Base-by-base conservation (phyloP, 2,329 filamentous ascomycete species). In the Xenoacremonium recifei region DNA sequence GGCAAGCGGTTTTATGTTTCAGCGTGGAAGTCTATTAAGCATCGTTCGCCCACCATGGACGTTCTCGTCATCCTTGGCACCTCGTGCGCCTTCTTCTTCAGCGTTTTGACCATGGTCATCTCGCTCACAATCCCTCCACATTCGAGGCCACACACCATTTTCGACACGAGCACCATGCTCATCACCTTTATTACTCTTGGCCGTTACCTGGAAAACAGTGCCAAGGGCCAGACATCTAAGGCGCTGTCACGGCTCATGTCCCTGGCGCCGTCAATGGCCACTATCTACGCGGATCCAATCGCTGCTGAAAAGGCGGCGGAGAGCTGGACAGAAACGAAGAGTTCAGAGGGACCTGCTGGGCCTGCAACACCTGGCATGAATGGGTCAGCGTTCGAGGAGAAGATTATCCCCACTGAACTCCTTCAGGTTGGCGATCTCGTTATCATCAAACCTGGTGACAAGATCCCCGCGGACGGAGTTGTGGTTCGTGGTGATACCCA, bases 161-260 rank as follows among this genome's bases (percentile, higher is more conserved):
- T 99, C 58, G 93, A 99, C 61, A 99, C 93, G 2, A 96, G 91
- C 67, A 96, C 90, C 17, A 99, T 97, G 93, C 76, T 99, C 38
- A 91, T 99, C 64, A 96, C 90, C 0, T 97, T 99, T 62, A 89
- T 96, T 64, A 90, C 87, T 1, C 70, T 99, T 3, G 89, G 93
- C 4, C 84, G 93, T 25, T 99, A 87, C 70, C 70, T 99, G 15
- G 93, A 99, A 67, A 99, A 97, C 62, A 76, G 84, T 15, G 93
- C 93, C 39, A 99, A 97, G 70, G 93, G 93, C 0, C 89, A 97
- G 68, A 99, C 93, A 0, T 96, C 91, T 5, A 93, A 89, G 61
- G 93, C 93, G 1, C 77, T 99, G 3, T 97, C 92, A 6, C 80
- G 85, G 18, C 80, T 99, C 23, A 99, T 99, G 93, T 96, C 89